Evolutionary conservation across 73 alveolate species (phyloP), one percentile per base, ranked within the genome.

Genomic region (Effrenium voratum): DNA sequence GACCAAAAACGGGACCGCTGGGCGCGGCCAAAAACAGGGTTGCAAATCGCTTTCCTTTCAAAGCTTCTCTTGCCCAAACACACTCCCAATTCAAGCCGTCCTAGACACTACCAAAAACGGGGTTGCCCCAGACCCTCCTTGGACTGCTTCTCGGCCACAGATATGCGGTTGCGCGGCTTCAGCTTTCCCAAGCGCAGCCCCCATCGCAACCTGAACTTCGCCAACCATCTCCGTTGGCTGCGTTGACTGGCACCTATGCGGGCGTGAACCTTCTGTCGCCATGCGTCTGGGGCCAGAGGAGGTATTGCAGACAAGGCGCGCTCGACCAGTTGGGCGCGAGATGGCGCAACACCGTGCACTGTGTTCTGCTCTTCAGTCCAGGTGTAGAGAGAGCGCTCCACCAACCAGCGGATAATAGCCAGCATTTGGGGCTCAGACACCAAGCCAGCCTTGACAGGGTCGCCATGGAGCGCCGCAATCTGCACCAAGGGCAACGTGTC

Each of bases 261-360:
- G 8, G 41, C 3, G 2, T 44, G 77, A 13, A 50, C 41, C 15
- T 30, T 49, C 43, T 83, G 79, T 57, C 52, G 43, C 79, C 38
- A 36, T 19, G 3, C 77, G 0, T 12, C 43, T 3, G 93, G 77
- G 22, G 30, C 59, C 3, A 52, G 28, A 13, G 40, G 0, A 0
- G 93, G 93, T 30, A 50, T 38, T 52, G 57, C 41, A 22, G 77
- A 40, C 93, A 83, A 40, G 10, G 93, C 93, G 5, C 52, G 36
- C 59, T 83, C 79, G 28, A 83, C 93, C 32, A 83, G 79, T 79
- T 83, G 93, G 30, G 47, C 59, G 4, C 79, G 55, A 22, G 93
- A 83, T 4, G 93, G 93, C 1, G 93, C 93, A 3, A 83, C 79
- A 5, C 93, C 79, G 59, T 19, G 45, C 47, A 50, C 5, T 19